phyloP scores from a whole-genome alignment of 495 filamentous ascomycete species.

The Usnea hakonensis region DNA sequence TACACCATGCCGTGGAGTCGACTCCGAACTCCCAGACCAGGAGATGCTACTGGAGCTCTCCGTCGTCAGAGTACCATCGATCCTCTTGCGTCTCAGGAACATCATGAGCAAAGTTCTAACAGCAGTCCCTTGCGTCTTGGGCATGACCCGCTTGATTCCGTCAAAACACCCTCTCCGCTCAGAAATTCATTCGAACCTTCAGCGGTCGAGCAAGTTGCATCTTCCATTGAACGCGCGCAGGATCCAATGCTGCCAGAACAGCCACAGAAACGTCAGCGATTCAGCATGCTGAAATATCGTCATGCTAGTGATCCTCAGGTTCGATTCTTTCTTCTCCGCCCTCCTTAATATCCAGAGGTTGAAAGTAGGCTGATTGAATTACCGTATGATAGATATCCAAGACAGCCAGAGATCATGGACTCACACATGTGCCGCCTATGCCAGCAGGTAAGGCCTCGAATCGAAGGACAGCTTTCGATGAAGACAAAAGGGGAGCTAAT shows the following conservation, averaged over 20 bases:
- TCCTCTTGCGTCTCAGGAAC: constrained; percentile 23
- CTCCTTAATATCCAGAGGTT: neutral
- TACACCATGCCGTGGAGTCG: constrained; percentile 32
- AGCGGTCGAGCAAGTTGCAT: neutral
- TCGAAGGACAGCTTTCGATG: neutral
- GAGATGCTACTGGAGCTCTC: constrained; percentile 24
- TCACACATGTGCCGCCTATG: constrained; percentile 57
- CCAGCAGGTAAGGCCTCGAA: constrained; percentile 54
- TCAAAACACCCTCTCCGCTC: constrained; percentile 17
- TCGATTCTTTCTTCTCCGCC: constrained; percentile 30
- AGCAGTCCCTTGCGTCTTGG: constrained; percentile 1
- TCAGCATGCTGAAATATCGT: constrained; percentile 83
- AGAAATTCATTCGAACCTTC: constrained; percentile 17
- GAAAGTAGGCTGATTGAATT: neutral
- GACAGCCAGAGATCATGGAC: constrained; percentile 66
- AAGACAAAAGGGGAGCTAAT: neutral
- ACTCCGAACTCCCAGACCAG: constrained; percentile 29
- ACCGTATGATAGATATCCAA: constrained; percentile 35
- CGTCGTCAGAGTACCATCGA: constrained; percentile 34
- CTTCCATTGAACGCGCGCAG: constrained; percentile 6
- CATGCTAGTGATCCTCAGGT: constrained; percentile 86
- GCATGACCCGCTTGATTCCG: neutral
- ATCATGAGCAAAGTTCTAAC: constrained; percentile 17
- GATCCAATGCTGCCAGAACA: constrained; percentile 10
- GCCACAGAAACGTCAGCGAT: constrained; percentile 50